Percentiles rank a stretch among this genome's conserved stretches.
phyloP scores from a whole-genome alignment of 176 grass and related monocot species.

The Olyra latifolia region DNA sequence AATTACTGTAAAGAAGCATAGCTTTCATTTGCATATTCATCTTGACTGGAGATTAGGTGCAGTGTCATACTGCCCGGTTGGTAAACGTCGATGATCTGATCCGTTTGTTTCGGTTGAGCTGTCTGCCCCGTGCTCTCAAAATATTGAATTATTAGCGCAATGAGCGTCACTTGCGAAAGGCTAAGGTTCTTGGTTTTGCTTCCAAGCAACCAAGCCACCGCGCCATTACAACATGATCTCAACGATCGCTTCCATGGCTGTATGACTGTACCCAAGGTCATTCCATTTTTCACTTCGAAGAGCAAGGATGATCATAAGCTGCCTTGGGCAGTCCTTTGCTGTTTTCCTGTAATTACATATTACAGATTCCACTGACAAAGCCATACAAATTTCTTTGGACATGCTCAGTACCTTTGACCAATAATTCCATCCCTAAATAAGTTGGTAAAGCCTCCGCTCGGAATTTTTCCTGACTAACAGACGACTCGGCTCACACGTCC shows the following conservation, averaged over 20 bases:
- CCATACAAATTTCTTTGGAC: neutral
- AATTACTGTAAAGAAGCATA: neutral
- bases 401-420: neutral
- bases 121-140: neutral
- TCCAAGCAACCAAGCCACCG: neutral
- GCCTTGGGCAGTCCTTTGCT: neutral
- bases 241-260: neutral
- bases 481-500: no score
- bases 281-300: neutral
- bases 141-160: neutral
- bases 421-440: neutral
- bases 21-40: neutral
- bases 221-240: neutral
- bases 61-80: neutral
- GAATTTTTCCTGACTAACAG: no score
- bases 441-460: neutral
- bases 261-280: neutral
- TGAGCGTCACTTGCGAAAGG: neutral
- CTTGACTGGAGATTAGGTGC: neutral
- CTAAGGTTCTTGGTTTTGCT: neutral
- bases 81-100: constrained; percentile 7
- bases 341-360: neutral
- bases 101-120: constrained; percentile 7
- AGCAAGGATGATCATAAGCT: neutral
- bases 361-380: neutral